phyloP scores from a whole-genome alignment of 164 flowering plant species.

The Nymphaea thermarum region DNA sequence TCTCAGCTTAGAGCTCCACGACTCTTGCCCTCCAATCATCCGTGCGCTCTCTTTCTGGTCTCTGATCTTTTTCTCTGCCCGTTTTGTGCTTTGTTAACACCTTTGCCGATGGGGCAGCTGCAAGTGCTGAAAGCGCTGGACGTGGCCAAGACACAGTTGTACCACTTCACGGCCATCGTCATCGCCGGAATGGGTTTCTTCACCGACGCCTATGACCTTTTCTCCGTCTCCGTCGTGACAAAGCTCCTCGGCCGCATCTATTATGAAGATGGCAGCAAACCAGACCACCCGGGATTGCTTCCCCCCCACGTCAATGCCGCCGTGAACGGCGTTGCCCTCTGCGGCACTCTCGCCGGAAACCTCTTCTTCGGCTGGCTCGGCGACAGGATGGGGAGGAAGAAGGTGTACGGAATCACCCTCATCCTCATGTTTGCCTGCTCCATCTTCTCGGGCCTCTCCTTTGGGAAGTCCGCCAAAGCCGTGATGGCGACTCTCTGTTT shows the following conservation, averaged over 20 bases:
- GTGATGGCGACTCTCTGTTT: constrained; percentile 7
- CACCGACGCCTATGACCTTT: too few species aligned
- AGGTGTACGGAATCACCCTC: constrained; percentile 30
- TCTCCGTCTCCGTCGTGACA: too few species aligned
- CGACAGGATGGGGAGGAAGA: constrained; percentile 28
- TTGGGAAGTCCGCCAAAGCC: constrained; percentile 9
- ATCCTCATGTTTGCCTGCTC: constrained; percentile 26
- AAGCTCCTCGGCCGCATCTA: constrained; percentile 15
- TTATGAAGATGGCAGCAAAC: constrained; percentile 10
- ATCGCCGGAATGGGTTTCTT: too few species aligned
- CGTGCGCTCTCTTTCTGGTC: too few species aligned
- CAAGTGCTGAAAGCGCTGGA: too few species aligned
- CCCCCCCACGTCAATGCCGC: constrained; percentile 30
- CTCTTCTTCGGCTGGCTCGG: constrained; percentile 37
- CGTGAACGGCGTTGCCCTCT: constrained; percentile 32
- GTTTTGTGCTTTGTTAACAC: too few species aligned
- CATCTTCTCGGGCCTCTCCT: constrained; percentile 28
- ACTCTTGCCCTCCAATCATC: too few species aligned
- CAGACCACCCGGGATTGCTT: constrained; percentile 19
- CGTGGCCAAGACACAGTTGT: too few species aligned
- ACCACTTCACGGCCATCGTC: too few species aligned
- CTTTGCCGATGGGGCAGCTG: too few species aligned
- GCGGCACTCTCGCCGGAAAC: constrained; percentile 31
- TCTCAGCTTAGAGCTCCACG: too few species aligned
- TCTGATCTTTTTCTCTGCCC: too few species aligned